Conservation (phyloP, 306 rosid genomes). For the Glycine tomentella region DNA sequence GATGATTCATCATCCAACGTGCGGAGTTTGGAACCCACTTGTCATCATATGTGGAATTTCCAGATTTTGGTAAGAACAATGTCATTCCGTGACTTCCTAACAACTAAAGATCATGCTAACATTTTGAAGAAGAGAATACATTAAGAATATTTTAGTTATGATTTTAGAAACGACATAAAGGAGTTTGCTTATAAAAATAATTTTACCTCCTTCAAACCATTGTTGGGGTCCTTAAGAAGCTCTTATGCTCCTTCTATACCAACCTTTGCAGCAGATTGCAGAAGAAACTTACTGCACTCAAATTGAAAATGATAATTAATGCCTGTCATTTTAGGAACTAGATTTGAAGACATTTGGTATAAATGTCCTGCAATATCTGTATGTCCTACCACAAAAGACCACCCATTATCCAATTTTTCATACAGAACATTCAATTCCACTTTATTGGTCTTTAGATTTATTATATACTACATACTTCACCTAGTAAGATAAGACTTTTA, state of each 20-base stretch:
- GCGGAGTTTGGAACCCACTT: no score
- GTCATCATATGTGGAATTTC: no score
- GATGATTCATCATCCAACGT: no score
- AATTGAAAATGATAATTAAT: conserved; percentile 41
- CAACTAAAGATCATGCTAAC: no score
- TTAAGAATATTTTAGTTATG: conserved; percentile 17
- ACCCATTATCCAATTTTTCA: conserved; percentile 1
- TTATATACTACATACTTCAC: neutral
- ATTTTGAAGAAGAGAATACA: neutral
- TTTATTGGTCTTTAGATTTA: neutral
- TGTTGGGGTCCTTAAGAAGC: conserved; percentile 77
- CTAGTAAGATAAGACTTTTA: no score
- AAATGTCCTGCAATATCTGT: conserved; percentile 7
- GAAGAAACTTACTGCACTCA: conserved; percentile 79
- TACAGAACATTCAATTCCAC: conserved; percentile 21
- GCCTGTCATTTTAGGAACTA: conserved; percentile 29
- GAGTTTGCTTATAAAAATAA: conserved; percentile 22
- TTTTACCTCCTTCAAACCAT: conserved; percentile 79
- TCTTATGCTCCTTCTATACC: conserved; percentile 86
- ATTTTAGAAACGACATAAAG: conserved; percentile 19
- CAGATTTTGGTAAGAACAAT: no score
- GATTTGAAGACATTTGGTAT: conserved; percentile 12
- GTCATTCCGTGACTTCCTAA: no score
- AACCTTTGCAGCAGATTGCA: conserved; percentile 77
- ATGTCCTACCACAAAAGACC: conserved; percentile 26